Percentiles rank a stretch among this genome's conserved stretches.
phyloP scores from a whole-genome alignment of 148 eudicot species.

The Selenicereus undatus region DNA sequence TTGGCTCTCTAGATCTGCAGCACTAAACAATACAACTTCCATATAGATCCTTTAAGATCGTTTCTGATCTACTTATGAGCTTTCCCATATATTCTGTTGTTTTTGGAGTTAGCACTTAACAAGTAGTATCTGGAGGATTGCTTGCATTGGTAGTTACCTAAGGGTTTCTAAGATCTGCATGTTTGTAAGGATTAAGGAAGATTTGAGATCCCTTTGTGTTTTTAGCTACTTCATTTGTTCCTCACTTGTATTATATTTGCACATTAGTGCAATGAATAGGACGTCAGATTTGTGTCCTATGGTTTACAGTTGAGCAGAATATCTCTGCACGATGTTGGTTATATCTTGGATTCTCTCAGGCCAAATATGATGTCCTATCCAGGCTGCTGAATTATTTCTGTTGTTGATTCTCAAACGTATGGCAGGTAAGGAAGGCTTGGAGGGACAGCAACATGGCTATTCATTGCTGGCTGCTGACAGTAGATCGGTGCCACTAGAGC shows the following conservation, averaged over 20 bases:
- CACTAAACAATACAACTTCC: neutral
- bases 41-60: neutral
- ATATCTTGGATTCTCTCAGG: neutral
- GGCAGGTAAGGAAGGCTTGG: conserved; percentile 60
- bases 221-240: neutral
- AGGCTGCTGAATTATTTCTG: conserved; percentile 10
- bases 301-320: neutral
- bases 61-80: neutral
- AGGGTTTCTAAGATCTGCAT: too few relatives aligned
- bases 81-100: neutral
- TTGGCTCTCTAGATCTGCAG: neutral
- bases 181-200: neutral
- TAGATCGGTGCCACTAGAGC: conserved; percentile 37
- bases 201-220: neutral
- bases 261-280: neutral
- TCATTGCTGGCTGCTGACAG: conserved; percentile 36
- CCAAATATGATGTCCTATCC: neutral
- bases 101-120: neutral
- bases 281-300: neutral
- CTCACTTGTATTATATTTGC: neutral
- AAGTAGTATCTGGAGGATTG: neutral
- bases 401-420: conserved; percentile 26
- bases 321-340: neutral
- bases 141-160: neutral
- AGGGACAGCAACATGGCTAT: conserved; percentile 45